Evolutionary conservation across 2,329 filamentous ascomycete genomes (phyloP), one percentile per base, ranked within the genome.

Genomic region (Talaromyces sp.): DNA sequence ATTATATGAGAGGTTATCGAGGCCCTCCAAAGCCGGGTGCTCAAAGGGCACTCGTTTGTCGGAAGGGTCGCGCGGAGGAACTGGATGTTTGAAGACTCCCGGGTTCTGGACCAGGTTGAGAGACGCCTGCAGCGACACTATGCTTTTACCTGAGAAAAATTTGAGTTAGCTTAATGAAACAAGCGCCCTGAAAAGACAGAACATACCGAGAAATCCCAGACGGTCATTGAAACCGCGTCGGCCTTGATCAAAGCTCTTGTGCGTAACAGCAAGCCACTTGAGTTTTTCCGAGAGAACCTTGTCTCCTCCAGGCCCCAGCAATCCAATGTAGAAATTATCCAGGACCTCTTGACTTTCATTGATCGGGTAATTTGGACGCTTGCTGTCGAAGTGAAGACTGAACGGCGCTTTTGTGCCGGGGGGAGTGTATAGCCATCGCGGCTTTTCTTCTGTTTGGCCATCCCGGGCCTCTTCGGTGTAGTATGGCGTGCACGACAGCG

Each of bases 191-290:
- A 51, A 2, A 32, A 4, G 31, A 21, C 21, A 43, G 4, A 21
- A 70, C 80, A 62, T 84, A 96, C 91, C 93, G 58, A 96, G 80
- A 71, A 90, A 92, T n/a, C 92, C 90, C 75, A 99, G 80, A 64
- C 91, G 86, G 70, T 97, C 93, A 74, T 99, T 99, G 79, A 93
- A 96, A 0, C 93, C 93, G 81, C 93, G 88, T 70, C 91, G 83
- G 57, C 93, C 95, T 72, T 98, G 92, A 73, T 99, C 93, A 71
- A 96, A 98, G 77, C 92, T 97, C 84, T 98, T 98, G 77, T 98
- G 95, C 66, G 95, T 99, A 59, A 99, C 86, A 31, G 93, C 93
- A 70, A 98, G 80, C 95, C 95, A 99, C 79, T 97, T 98, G 64
- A 95, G 82, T 78, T 99, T 93, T 17, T 97, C 93, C 1, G 89